Conservation (phyloP, 345 rosid species). For the Linum lewisii region DNA sequence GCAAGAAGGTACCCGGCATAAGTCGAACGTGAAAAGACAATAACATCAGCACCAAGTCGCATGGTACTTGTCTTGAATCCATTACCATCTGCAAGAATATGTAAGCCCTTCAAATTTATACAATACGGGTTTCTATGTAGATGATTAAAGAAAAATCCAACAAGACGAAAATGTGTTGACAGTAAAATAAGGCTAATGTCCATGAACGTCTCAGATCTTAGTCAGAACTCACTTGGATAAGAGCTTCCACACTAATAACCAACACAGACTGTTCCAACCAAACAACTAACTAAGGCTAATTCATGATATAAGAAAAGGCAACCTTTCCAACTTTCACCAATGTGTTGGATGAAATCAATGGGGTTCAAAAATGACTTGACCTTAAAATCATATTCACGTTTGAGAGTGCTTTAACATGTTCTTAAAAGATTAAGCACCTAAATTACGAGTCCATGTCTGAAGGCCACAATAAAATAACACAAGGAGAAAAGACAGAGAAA, state of each 20-base stretch:
- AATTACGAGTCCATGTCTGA: too few species aligned
- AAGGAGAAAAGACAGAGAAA: not conserved
- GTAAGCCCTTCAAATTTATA: constrained; percentile 4
- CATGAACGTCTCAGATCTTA: not conserved
- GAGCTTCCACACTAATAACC: too few species aligned
- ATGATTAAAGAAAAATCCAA: not conserved
- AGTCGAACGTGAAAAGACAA: constrained; percentile 63
- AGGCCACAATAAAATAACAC: not conserved
- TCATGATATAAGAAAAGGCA: too few species aligned
- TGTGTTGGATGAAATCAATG: too few species aligned
- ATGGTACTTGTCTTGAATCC: constrained; percentile 98
- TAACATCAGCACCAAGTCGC: constrained; percentile 90
- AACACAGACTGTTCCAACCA: too few species aligned
- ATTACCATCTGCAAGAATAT: constrained; percentile 70
- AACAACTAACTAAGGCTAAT: too few species aligned
- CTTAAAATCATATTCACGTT: too few species aligned
- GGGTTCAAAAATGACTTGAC: too few species aligned
- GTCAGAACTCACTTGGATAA: not conserved
- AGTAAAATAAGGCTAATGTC: not conserved
- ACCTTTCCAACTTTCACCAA: too few species aligned
- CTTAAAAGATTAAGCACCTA: too few species aligned
- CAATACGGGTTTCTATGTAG: not conserved
- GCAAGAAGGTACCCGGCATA: constrained; percentile 37
- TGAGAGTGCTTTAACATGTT: too few species aligned
- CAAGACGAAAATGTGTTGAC: not conserved